Evolutionary conservation across 2,329 filamentous ascomycete genomes (phyloP).

Genomic region (Penicillium freii): DNA sequence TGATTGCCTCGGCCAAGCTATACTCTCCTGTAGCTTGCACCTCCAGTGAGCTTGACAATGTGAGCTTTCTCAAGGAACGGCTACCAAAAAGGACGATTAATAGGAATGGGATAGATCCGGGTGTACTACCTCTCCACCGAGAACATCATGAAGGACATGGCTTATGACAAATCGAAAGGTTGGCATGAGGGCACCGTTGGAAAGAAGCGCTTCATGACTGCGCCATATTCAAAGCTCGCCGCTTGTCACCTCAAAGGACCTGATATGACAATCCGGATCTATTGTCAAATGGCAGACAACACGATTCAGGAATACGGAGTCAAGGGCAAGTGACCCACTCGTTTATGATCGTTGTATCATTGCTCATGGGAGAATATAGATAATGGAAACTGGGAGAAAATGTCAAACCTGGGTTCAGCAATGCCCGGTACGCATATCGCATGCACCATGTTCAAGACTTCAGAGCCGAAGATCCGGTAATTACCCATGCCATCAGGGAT

Average conservation of each 20-base stretch:
- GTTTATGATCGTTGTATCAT: neutral
- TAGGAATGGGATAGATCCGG: neutral
- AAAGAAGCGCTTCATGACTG: neutral
- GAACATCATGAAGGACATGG: neutral
- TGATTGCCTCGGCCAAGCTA: neutral
- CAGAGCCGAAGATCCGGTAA: neutral
- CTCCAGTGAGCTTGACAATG: neutral
- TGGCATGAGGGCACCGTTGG: neutral
- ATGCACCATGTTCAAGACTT: slow-evolving; percentile 2
- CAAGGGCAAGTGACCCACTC: neutral
- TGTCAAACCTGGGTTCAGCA: slow-evolving; percentile 8
- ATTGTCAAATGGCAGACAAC: neutral
- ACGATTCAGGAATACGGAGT: neutral
- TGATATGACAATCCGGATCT: neutral
- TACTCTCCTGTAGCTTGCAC: neutral
- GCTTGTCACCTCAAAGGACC: neutral
- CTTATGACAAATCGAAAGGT: neutral
- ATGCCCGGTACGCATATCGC: slow-evolving; percentile 13
- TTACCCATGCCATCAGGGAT: too few species aligned
- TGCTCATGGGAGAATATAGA: neutral
- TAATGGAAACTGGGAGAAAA: slow-evolving; percentile 4
- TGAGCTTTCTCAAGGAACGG: neutral
- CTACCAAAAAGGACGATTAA: neutral
- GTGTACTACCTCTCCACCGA: neutral
- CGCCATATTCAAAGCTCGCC: neutral